A percentile compares a stretch with the other conserved stretches of the same genome.
Evolutionary conservation across 345 rosid species (phyloP).

Genomic region (Gossypium stocksii): DNA sequence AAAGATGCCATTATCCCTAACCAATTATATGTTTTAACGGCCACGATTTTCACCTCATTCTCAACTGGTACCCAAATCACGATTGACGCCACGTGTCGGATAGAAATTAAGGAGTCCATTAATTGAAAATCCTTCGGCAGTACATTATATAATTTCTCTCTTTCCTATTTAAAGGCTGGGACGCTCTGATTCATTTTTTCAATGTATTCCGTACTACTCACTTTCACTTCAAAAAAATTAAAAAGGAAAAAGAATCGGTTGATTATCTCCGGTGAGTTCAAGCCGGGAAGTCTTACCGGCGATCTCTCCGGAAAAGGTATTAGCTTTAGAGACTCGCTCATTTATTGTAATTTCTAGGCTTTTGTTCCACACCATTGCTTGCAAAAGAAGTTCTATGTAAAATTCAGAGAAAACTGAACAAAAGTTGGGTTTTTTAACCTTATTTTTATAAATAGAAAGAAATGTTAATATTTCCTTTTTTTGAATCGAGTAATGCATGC

Average conservation of each 20-base stretch:
- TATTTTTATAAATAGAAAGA: neutral
- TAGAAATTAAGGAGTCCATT: neutral
- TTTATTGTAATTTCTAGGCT: neutral
- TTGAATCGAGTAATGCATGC: constrained; percentile 7
- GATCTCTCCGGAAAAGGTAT: constrained; percentile 12
- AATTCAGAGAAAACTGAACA: neutral
- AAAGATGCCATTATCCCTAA: too few species aligned
- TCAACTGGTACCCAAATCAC: neutral
- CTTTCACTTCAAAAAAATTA: neutral
- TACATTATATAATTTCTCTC: neutral
- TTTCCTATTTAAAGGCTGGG: neutral
- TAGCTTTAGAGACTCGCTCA: neutral
- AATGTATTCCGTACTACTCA: neutral
- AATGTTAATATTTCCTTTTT: neutral
- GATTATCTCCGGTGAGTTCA: neutral
- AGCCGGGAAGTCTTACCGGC: constrained; percentile 7
- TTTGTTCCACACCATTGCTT: neutral
- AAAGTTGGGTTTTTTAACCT: neutral
- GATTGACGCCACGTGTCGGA: neutral
- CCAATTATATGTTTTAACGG: neutral
- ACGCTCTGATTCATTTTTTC: neutral
- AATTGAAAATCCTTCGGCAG: neutral
- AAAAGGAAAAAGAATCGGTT: neutral
- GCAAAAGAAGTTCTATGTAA: neutral
- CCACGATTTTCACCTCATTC: neutral